Evolutionary conservation across 352 stramenopile genomes (phyloP).

Genomic region (Pythium vanterpoolii): DNA sequence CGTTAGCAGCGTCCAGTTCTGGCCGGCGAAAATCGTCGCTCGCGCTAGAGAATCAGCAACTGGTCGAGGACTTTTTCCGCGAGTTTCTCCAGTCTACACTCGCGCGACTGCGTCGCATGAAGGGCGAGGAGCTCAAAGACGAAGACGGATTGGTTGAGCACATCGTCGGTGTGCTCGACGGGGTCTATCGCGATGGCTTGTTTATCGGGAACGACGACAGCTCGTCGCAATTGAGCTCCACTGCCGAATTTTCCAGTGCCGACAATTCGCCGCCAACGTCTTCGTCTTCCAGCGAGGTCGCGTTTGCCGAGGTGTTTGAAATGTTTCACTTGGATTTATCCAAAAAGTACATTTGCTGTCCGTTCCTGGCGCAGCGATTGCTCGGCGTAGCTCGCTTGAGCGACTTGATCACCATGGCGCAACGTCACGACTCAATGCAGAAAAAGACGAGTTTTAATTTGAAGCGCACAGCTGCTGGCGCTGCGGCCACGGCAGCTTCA

Average conservation of each 20-base stretch:
- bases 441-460: constrained; percentile 62
- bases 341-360: constrained; percentile 86
- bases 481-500: constrained; percentile 20
- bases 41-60: constrained; percentile 23
- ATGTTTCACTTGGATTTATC: constrained; percentile 82
- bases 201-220: constrained; percentile 38
- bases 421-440: constrained; percentile 56
- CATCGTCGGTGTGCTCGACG: constrained; percentile 61
- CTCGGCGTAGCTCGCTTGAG: constrained; percentile 69
- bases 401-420: constrained; percentile 74
- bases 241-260: constrained; percentile 5
- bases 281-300: constrained; percentile 19
- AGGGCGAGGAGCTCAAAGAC: constrained; percentile 70
- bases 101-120: constrained; percentile 62
- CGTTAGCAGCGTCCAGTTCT: constrained; percentile 9
- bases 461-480: constrained; percentile 23
- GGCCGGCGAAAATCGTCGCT: constrained; percentile 37
- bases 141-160: constrained; percentile 78
- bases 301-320: constrained; percentile 76
- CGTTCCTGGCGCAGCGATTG: constrained; percentile 71
- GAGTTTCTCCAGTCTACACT: constrained; percentile 77
- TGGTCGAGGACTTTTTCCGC: constrained; percentile 76
- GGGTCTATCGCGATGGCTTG: constrained; percentile 63
- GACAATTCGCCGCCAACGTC: neutral
- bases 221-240: constrained; percentile 3